A percentile compares a stretch with the other conserved stretches of the same genome.
These are phyloP conservation scores for Suhomyces bokatorum DNA, from an alignment of 1,139 yeast species.

Conservation along the genomic window DNA sequence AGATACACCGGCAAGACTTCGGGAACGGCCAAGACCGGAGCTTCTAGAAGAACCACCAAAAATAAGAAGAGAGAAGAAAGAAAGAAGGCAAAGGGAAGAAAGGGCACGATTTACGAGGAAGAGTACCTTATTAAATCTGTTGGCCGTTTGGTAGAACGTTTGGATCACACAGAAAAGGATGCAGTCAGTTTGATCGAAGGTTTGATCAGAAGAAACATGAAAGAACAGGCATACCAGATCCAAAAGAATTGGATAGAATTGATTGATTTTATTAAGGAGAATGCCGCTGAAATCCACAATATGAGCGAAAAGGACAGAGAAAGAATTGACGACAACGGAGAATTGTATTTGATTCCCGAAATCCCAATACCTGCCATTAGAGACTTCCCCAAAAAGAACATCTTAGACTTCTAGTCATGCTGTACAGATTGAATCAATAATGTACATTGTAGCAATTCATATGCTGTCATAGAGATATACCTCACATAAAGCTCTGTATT, in stretches of 20 bases:
- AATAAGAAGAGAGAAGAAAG: constrained; percentile 94
- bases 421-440: too few species aligned
- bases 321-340: constrained; percentile 86
- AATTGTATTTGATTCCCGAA: constrained; percentile 71
- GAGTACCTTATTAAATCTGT: constrained; percentile 88
- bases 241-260: constrained; percentile 70
- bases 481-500: too few species aligned
- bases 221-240: constrained; percentile 79
- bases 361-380: constrained; percentile 64
- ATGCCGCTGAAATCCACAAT: constrained; percentile 71
- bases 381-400: constrained; percentile 57
- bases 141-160: constrained; percentile 82
- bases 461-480: too few species aligned
- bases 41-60: constrained; percentile 86
- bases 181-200: constrained; percentile 74
- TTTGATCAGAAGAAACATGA: constrained; percentile 67
- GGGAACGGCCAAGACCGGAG: constrained; percentile 96
- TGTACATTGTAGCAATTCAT: too few species aligned
- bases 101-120: constrained; percentile 96
- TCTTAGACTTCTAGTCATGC: constrained; percentile 48
- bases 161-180: constrained; percentile 73
- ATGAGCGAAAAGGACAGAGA: constrained; percentile 85
- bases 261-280: constrained; percentile 51
- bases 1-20: constrained; percentile 94
- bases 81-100: constrained; percentile 93